Conservation (phyloP, 441 rosid species). For the Gossypium schwendimanii region DNA sequence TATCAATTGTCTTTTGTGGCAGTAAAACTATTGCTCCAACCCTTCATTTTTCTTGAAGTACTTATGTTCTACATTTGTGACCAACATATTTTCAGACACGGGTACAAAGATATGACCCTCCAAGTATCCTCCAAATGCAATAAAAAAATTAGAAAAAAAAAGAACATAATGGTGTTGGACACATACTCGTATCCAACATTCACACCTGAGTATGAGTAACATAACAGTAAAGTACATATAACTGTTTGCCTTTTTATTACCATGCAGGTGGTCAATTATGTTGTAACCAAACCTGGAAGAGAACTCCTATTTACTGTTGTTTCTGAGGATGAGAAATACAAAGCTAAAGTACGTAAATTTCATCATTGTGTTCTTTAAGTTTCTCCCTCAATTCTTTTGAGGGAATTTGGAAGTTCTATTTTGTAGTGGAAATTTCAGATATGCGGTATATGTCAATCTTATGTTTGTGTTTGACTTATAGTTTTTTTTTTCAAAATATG, state of each 20-base stretch:
- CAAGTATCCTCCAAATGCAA: no score
- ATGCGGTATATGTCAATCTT: background rate
- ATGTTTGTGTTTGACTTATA: constrained; percentile 6
- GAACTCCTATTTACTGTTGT: constrained; percentile 88
- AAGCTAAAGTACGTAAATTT: constrained; percentile 48
- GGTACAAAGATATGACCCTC: no score
- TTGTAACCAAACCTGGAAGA: constrained; percentile 85
- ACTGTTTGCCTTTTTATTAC: constrained; percentile 1
- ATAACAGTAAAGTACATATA: background rate
- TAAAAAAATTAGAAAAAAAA: no score
- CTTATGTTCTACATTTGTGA: background rate
- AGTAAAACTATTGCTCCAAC: background rate
- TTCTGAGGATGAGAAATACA: constrained; percentile 82
- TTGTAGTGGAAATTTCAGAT: background rate
- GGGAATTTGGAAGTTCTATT: background rate
- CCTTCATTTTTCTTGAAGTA: background rate
- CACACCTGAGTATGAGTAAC: background rate
- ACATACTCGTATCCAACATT: background rate
- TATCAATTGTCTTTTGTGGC: background rate
- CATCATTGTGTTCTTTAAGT: background rate
- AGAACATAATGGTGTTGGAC: no score
- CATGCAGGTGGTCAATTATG: constrained; percentile 74
- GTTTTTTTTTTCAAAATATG: background rate
- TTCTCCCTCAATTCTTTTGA: background rate
- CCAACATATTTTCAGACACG: background rate